phyloP scores from a whole-genome alignment of 257 asterid genomes.

The Rauvolfia tetraphylla region DNA sequence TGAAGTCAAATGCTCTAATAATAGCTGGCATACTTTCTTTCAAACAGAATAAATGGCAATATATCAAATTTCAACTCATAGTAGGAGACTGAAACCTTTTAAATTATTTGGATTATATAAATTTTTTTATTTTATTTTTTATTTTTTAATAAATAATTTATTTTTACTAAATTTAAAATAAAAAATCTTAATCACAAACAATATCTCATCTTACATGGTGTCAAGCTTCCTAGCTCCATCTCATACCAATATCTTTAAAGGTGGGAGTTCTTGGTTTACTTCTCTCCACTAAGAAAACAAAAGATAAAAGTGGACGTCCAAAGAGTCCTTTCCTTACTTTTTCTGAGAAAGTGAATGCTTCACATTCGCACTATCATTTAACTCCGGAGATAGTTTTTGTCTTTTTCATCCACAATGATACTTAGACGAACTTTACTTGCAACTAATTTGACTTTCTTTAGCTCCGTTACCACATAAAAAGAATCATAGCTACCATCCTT shows the following conservation, averaged over 20 bases:
- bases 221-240: too few species aligned
- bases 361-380: constrained; percentile 10
- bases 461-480: constrained; percentile 7
- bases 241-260: too few species aligned
- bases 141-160: too few species aligned
- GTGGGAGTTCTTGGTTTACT: too few species aligned
- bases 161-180: too few species aligned
- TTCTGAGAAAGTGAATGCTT: constrained; percentile 22
- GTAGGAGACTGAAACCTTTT: too few species aligned
- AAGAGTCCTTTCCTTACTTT: constrained; percentile 6
- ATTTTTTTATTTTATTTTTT: too few species aligned
- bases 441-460: background rate
- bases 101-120: too few species aligned
- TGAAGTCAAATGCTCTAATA: background rate
- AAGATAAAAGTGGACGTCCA: background rate
- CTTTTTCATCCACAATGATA: constrained; percentile 9
- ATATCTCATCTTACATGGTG: too few species aligned
- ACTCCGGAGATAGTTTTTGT: background rate
- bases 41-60: background rate
- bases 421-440: background rate
- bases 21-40: too few species aligned
- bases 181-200: too few species aligned
- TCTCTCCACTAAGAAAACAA: background rate
- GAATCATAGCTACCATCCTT: background rate
- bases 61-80: background rate